These are phyloP conservation scores for Ogataea polymorpha DNA, from an alignment of 805 yeast genomes.

Conservation along the genomic window DNA sequence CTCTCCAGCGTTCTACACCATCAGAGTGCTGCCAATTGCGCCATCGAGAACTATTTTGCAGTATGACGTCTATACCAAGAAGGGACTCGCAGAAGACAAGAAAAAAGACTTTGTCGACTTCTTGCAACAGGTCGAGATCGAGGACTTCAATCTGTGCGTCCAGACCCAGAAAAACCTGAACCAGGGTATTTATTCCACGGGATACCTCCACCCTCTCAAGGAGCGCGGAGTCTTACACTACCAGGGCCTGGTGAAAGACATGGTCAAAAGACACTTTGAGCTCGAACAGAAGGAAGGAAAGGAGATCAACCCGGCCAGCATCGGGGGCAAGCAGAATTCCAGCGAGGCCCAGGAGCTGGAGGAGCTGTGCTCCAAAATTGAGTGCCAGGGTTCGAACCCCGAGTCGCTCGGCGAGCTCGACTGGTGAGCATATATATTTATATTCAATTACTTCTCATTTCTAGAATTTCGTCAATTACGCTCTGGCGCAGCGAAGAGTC, in stretches of 20 bases:
- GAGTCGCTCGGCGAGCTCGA: constrained; percentile 28
- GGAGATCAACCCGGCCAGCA: constrained; percentile 50
- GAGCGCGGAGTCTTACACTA: constrained; percentile 58
- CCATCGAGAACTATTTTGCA: constrained; percentile 55
- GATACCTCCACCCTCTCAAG: constrained; percentile 56
- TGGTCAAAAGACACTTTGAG: constrained; percentile 54
- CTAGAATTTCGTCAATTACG: constrained; percentile 44
- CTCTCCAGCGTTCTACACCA: constrained; percentile 65
- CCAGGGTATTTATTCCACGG: constrained; percentile 58
- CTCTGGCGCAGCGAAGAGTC: constrained; percentile 44
- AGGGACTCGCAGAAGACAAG: constrained; percentile 49
- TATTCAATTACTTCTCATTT: constrained; percentile 33
- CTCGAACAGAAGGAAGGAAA: constrained; percentile 44
- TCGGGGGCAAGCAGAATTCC: constrained; percentile 38
- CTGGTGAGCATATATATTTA: constrained; percentile 19
- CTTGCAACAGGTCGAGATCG: constrained; percentile 59
- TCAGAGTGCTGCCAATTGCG: constrained; percentile 53
- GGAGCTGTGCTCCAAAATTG: constrained; percentile 46
- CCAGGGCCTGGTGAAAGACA: constrained; percentile 51
- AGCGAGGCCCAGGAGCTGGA: constrained; percentile 50
- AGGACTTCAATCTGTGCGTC: constrained; percentile 58
- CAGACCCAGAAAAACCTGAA: constrained; percentile 59
- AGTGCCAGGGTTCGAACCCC: constrained; percentile 46
- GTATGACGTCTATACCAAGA: constrained; percentile 59
- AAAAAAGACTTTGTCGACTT: constrained; percentile 63